Evolutionary conservation across 306 rosid species (phyloP).

Genomic region (Malus sieversii): DNA sequence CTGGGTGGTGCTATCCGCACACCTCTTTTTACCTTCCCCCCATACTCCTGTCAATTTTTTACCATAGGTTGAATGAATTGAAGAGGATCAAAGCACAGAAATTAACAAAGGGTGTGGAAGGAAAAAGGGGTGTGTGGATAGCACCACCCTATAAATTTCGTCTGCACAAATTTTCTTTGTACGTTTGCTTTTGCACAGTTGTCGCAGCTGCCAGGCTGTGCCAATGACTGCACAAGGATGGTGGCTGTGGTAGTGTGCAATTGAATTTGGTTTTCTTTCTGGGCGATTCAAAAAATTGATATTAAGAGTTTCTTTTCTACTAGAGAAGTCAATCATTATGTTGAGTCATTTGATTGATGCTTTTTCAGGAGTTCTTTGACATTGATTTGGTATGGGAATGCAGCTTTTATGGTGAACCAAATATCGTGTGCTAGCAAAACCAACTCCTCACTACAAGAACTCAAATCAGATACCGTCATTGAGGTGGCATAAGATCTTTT

Average conservation of each 20-base stretch:
- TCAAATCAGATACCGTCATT: conserved; percentile 74
- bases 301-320: conserved; percentile 2
- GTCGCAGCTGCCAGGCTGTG: neutral
- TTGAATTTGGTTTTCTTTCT: neutral
- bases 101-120: too few species aligned
- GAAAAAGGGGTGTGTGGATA: too few species aligned
- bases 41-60: too few species aligned
- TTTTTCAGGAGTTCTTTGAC: conserved; percentile 66
- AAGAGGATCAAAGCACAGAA: too few species aligned
- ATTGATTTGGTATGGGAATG: conserved; percentile 75
- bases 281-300: neutral
- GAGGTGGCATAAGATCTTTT: conserved; percentile 40
- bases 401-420: conserved; percentile 94
- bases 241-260: neutral
- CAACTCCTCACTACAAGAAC: conserved; percentile 45
- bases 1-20: too few species aligned
- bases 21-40: too few species aligned
- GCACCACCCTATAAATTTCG: neutral
- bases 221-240: neutral
- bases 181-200: neutral
- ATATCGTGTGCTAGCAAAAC: conserved; percentile 56
- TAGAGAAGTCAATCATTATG: conserved; percentile 26
- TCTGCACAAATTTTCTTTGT: neutral
- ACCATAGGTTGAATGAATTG: too few species aligned
- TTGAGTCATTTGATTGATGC: conserved; percentile 51